These are phyloP conservation scores for Ceratobasidium theobromae DNA, from an alignment of 1,284 basidiomycete genomes.

Conservation along the genomic window DNA sequence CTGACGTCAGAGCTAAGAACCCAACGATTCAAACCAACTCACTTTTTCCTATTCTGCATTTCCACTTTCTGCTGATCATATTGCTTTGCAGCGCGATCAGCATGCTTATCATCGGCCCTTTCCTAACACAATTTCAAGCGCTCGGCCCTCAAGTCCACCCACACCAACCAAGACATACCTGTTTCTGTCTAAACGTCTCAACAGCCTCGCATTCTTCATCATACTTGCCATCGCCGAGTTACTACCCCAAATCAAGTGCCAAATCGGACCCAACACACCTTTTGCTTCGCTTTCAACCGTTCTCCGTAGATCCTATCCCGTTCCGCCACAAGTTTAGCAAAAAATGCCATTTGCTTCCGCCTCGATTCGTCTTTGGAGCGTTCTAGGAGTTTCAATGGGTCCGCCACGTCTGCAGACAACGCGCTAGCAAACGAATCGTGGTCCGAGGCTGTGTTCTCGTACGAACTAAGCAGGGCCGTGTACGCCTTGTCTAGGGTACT, in stretches of 20 bases:
- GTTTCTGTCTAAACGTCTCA: slow-evolving; percentile 70
- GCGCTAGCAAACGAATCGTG: slow-evolving; percentile 67
- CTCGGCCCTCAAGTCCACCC: no score
- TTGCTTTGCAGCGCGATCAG: slow-evolving; percentile 68
- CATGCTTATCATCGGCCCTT: slow-evolving; percentile 70
- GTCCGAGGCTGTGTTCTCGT: slow-evolving; percentile 62
- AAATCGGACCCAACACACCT: slow-evolving; percentile 47
- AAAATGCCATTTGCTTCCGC: slow-evolving; percentile 72
- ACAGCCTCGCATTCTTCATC: slow-evolving; percentile 73
- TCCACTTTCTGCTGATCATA: slow-evolving; percentile 71
- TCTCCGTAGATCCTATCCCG: slow-evolving; percentile 67
- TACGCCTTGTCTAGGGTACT: slow-evolving; percentile 72
- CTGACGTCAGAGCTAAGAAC: background rate
- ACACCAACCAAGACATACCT: no score
- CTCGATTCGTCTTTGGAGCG: slow-evolving; percentile 63
- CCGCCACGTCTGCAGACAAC: slow-evolving; percentile 60
- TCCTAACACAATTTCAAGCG: no score
- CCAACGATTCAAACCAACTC: slow-evolving; percentile 34
- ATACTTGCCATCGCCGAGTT: slow-evolving; percentile 56
- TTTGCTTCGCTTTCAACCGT: slow-evolving; percentile 73
- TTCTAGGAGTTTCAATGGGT: slow-evolving; percentile 62
- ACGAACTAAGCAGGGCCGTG: slow-evolving; percentile 61
- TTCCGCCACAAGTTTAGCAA: slow-evolving; percentile 68
- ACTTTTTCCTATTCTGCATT: slow-evolving; percentile 83
- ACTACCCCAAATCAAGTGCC: background rate